Evolutionary conservation across 495 filamentous ascomycete genomes (phyloP), one percentile per base, ranked within the genome.

Genomic region (Aspergillus campestris): DNA sequence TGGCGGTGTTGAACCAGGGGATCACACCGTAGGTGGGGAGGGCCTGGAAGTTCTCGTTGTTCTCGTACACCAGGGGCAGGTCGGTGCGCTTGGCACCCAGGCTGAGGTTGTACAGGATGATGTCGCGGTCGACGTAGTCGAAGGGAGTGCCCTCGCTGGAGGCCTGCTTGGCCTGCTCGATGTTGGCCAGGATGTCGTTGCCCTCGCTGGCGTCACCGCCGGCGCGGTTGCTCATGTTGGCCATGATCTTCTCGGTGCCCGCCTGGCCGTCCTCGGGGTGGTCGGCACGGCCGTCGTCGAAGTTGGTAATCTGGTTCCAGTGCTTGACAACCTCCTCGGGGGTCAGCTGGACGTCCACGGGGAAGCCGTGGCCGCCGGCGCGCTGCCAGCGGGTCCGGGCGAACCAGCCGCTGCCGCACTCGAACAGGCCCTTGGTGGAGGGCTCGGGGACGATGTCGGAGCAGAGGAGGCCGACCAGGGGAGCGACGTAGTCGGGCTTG

Each of bases 401-500:
- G 59, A 85, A 81, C 94, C 94, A 98, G 49, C 92, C 92, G 65
- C 87, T 91, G 58, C 92, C 92, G 48, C 90, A 87, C 74, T 98
- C 92, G 68, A 84, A 98, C n/a, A 98, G 80, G 41, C 81, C 83
- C 54, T 91, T 91, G 49, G 89, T 96, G 9, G 81, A 77, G 52
- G 87, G 81, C 51, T 83, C 79, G 27, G 91, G 91, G 15, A 86
- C 74, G 59, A 86, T 86, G 68, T 98, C 92, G 44, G 87, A 92
- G 72, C 79, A 84, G 34, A 98, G 83, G 30, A 88, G 80, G 27
- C 86, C 83, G 38, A 98, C 91, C 34, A 96, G 64, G 38, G 92
- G 92, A 36, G 92, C 92, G 66, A 98, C 90, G 63, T 97, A 96
- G 56, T 96, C 92, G 36, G 92, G 92, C 82, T 98, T 98, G 80